Conservation (phyloP, 2,329 filamentous ascomycete species). For the Cladorrhinum sp. region DNA sequence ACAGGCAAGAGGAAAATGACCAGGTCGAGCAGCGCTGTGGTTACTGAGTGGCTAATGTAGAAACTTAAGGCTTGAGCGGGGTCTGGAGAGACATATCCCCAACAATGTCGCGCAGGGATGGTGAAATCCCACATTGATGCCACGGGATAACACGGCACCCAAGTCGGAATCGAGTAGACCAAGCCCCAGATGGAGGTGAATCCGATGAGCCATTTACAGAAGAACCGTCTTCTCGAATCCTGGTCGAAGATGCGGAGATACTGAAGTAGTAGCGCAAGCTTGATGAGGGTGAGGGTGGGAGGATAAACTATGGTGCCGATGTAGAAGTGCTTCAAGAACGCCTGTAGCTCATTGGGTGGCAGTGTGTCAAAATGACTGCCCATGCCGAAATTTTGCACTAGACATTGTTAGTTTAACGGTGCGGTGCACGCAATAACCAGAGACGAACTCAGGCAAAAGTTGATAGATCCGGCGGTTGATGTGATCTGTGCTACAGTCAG, state of each 20-base stretch:
- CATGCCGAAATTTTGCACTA: conserved; percentile 4
- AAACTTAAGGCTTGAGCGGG: conserved; percentile 8
- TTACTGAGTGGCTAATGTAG: conserved; percentile 12
- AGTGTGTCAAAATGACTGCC: background rate
- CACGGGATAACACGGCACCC: conserved; percentile 26
- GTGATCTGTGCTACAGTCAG: conserved; percentile 1
- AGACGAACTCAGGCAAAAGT: conserved; percentile 3
- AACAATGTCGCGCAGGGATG: conserved; percentile 10
- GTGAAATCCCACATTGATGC: conserved; percentile 23
- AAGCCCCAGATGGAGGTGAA: conserved; percentile 25
- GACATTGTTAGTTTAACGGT: background rate
- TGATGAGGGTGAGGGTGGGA: conserved; percentile 26
- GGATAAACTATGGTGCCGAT: conserved; percentile 27
- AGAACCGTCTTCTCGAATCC: conserved; percentile 13
- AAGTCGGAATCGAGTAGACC: conserved; percentile 23
- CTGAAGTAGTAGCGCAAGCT: conserved; percentile 28
- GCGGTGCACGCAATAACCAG: background rate
- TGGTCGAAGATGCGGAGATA: conserved; percentile 27
- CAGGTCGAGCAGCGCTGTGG: conserved; percentile 11
- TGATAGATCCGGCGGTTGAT: conserved; percentile 2
- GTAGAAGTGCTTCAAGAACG: conserved; percentile 22
- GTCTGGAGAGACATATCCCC: conserved; percentile 19
- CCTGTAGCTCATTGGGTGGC: background rate
- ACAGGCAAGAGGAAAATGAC: conserved; percentile 10
- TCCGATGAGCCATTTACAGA: conserved; percentile 21